Evolutionary conservation across 345 rosid genomes (phyloP).

Genomic region (Schrenkiella parvula): DNA sequence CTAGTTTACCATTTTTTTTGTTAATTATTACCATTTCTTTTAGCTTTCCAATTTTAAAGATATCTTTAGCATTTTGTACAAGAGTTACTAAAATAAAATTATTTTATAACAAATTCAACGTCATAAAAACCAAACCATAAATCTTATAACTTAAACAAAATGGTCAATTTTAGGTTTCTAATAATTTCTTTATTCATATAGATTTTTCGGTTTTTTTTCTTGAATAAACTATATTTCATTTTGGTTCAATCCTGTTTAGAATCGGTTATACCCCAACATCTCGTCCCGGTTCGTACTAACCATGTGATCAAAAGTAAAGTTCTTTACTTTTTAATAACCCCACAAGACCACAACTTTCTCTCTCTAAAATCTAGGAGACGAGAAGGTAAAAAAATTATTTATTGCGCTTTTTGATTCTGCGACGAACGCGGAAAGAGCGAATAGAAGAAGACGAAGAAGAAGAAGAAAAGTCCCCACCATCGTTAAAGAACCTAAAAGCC

Average conservation of each 20-base stretch:
- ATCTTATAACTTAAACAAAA: neutral
- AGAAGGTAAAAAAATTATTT: constrained; percentile 4
- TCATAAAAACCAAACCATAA: neutral
- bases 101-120: neutral
- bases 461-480: constrained; percentile 10
- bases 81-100: neutral
- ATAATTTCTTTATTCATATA: no score
- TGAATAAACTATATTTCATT: neutral
- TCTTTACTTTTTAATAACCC: neutral
- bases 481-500: neutral
- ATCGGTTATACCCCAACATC: neutral
- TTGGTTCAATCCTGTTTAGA: neutral
- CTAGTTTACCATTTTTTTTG: no score
- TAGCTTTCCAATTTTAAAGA: neutral
- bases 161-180: neutral
- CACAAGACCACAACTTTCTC: constrained; percentile 9
- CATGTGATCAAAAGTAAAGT: constrained; percentile 7
- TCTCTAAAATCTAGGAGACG: constrained; percentile 19
- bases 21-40: neutral
- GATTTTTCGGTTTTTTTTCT: neutral
- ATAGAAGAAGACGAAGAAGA: constrained; percentile 22
- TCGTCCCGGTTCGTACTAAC: neutral
- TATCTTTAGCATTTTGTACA: neutral
- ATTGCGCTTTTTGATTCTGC: constrained; percentile 17
- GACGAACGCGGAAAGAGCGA: constrained; percentile 25